These are phyloP conservation scores for Nakaseomyces bracarensis DNA, from an alignment of 1,139 yeast species.

Conservation along the genomic window DNA sequence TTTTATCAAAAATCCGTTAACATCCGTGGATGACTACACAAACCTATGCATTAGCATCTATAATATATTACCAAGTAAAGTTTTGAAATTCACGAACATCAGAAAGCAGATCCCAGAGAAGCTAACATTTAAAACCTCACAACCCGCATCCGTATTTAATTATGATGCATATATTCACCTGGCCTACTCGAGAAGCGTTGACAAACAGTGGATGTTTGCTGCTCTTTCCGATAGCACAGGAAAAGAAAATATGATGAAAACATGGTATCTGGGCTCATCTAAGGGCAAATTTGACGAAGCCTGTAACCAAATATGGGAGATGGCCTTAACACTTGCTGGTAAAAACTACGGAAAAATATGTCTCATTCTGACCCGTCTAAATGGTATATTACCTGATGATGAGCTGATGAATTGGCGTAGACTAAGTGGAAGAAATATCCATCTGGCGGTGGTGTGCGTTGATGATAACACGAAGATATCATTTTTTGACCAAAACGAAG, in stretches of 20 bases:
- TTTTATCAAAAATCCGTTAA: conserved; percentile 37
- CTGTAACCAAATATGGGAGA: conserved; percentile 51
- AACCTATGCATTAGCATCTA: conserved; percentile 55
- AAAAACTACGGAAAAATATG: conserved; percentile 47
- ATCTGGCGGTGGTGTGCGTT: conserved; percentile 67
- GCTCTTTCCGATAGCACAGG: conserved; percentile 90
- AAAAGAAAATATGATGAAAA: conserved; percentile 48
- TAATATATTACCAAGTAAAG: conserved; percentile 43
- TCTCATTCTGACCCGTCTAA: conserved; percentile 58
- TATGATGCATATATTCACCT: conserved; percentile 78
- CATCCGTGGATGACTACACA: conserved; percentile 30
- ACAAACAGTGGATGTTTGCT: conserved; percentile 76
- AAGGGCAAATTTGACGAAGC: conserved; percentile 46
- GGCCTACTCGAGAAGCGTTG: conserved; percentile 76
- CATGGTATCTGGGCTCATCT: conserved; percentile 50
- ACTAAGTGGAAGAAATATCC: conserved; percentile 52
- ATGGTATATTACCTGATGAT: conserved; percentile 70
- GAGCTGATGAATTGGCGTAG: conserved; percentile 73
- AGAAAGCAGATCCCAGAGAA: conserved; percentile 31
- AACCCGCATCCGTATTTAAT: conserved; percentile 31
- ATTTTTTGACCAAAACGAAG: conserved; percentile 34
- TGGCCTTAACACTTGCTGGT: conserved; percentile 38
- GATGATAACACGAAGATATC: conserved; percentile 53
- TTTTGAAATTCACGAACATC: conserved; percentile 29
- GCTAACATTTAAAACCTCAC: conserved; percentile 45